Evolutionary conservation across 169 alveolate genomes (phyloP).

Genomic region (Plasmodium coatneyi): DNA sequence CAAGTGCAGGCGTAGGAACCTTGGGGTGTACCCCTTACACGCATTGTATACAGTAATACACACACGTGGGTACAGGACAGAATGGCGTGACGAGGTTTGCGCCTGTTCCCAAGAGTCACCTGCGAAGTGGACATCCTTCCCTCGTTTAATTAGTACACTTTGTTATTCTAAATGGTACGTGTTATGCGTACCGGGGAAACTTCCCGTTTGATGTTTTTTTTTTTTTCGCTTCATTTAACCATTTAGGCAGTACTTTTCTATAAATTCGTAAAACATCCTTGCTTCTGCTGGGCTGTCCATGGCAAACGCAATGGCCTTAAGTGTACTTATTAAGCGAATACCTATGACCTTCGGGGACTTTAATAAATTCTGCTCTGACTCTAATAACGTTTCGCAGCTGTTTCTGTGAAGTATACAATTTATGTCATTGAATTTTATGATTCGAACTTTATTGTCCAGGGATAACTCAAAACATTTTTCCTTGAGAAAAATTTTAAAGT

Average conservation of each 20-base stretch:
- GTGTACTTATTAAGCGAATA: conserved; percentile 68
- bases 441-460: conserved; percentile 67
- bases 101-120: not conserved
- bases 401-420: conserved; percentile 68
- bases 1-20: not conserved
- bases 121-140: not conserved
- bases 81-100: not conserved
- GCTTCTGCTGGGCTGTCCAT: conserved; percentile 74
- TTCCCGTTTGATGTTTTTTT: not conserved
- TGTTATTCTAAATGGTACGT: not conserved
- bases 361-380: conserved; percentile 61
- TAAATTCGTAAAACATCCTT: conserved; percentile 58
- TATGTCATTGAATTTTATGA: conserved; percentile 70
- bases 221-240: not conserved
- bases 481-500: conserved; percentile 48
- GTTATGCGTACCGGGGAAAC: not conserved
- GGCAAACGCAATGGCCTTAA: conserved; percentile 72
- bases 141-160: not conserved
- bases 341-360: conserved; percentile 72
- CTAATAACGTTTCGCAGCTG: conserved; percentile 64
- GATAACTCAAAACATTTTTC: conserved; percentile 61
- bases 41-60: not conserved
- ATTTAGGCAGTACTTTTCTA: conserved; percentile 57
- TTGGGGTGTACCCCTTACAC: not conserved
- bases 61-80: not conserved